Percentiles rank a stretch among this genome's conserved stretches.
phyloP scores from a whole-genome alignment of 2,329 filamentous ascomycete genomes.

The Amesomyces nigricolor region DNA sequence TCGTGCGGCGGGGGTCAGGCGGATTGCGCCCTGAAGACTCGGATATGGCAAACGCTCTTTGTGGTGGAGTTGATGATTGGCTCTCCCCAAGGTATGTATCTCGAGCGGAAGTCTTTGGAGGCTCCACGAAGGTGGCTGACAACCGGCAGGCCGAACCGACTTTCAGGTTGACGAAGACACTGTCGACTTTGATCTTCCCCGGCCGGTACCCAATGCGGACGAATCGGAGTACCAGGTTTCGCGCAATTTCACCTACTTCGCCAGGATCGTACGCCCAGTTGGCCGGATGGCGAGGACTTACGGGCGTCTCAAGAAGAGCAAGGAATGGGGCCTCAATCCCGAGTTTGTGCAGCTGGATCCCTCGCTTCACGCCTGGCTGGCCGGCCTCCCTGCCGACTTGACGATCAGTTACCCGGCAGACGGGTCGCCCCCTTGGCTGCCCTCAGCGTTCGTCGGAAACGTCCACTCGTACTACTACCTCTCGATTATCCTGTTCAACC shows the following conservation, averaged over 20 bases:
- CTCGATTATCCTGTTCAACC: slow-evolving; percentile 77
- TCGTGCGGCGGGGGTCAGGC: slow-evolving; percentile 61
- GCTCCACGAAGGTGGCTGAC: background rate
- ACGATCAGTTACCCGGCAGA: slow-evolving; percentile 71
- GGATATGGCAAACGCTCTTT: slow-evolving; percentile 86
- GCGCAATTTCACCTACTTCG: slow-evolving; percentile 77
- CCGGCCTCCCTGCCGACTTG: slow-evolving; percentile 72
- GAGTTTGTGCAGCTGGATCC: slow-evolving; percentile 76
- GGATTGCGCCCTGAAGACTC: slow-evolving; percentile 78
- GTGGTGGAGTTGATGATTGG: slow-evolving; percentile 89
- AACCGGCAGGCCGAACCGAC: slow-evolving; percentile 62
- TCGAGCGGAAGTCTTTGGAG: background rate
- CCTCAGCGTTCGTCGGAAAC: slow-evolving; percentile 83
- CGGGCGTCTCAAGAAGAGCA: slow-evolving; percentile 63
- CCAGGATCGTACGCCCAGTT: slow-evolving; percentile 71
- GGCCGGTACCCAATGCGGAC: slow-evolving; percentile 61
- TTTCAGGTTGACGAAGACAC: slow-evolving; percentile 68
- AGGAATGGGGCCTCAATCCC: slow-evolving; percentile 81
- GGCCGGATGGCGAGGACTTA: slow-evolving; percentile 72
- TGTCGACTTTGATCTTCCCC: slow-evolving; percentile 66
- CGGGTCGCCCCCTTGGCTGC: slow-evolving; percentile 74
- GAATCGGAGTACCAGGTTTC: slow-evolving; percentile 71
- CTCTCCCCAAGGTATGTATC: slow-evolving; percentile 71
- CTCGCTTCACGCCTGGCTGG: slow-evolving; percentile 68
- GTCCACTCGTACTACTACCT: slow-evolving; percentile 86